Evolutionary conservation across 2,329 filamentous ascomycete genomes (phyloP), one percentile per base, ranked within the genome.

Genomic region (Aspergillus eucalypticola): DNA sequence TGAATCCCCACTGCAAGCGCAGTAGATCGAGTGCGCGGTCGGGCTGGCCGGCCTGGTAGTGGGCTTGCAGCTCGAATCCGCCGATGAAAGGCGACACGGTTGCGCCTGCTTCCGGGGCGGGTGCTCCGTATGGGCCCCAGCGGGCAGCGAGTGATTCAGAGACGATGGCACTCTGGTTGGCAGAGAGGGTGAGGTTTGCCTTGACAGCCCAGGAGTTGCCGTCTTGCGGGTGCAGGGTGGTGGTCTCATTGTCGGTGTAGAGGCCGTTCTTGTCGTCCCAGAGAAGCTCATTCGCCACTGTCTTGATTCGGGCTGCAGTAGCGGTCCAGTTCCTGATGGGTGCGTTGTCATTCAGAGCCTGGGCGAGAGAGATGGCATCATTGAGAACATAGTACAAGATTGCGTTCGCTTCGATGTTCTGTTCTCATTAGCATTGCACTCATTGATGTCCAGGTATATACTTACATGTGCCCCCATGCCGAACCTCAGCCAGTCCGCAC

Each of bases 1-100:
- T 85, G 64, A 83, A 86, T 0, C 79, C 82, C 82, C 83, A 85
- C 67, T 81, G 77, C 2, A 79, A 66, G 0, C 76, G 68, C 54
- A 79, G 77, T 8, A 82, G 71, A n/a, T 79, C 76, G 3, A 83
- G 69, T 0, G 79, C 78, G 0, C 70, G 63, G 8, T 75, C 66
- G 0, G 74, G 71, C 5, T 77, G 65, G 17, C 70, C 71, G 8
- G 79, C 76, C 3, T 75, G 68, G 48, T 76, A 76, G 64, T 82
- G 77, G 2, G 75, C 78, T 55, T 78, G 76, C 3, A 81, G 63
- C 56, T 81, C 79, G 62, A 80, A 80, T 38, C 73, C 72, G 5
- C 70, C 69, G 54, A 79, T 75, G 66, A 80, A 81, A 0, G 78
- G 78, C 0, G 74, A 78, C 21, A 81, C 70, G 4, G 78, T 77